Evolutionary conservation across 176 grass and related monocot species (phyloP), one percentile per base, ranked within the genome.

Genomic region (Bothriochloa decipiens): DNA sequence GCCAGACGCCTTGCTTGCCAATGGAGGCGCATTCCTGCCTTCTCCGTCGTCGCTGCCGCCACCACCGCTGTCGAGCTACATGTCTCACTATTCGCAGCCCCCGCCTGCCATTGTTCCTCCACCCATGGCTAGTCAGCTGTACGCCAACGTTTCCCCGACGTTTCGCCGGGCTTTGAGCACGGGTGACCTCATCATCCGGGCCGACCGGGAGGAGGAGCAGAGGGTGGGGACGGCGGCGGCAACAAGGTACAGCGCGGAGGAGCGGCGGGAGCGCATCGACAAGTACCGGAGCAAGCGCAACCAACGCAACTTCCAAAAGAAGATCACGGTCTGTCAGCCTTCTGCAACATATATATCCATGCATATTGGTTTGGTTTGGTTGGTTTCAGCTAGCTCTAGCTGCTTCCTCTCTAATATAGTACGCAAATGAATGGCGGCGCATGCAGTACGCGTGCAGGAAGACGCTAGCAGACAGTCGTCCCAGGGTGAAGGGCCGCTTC

Each of bases 221-320:
- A 80, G 69, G 82, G 40, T 2, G 39, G 39, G 6, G 62, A 15
- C 49, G 53, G 11, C 8, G 40, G 40, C n/a, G 13, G 68, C 74
- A 8, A 37, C 33, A 22, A 76, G 89, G 78, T 97, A 91, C 82
- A 97, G 65, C 26, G 71, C 89, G 16, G 91, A 90, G 85, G 94
- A 94, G 88, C 86, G 95, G 81, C 93, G 90, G 81, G 95, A 97
- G 72, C 89, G 86, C 83, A 91, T 97, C 65, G 92, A 92, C 46
- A 94, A 92, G 78, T 97, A 97, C 81, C 78, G 90, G 45, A 91
- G 75, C 88, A 97, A 94, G 84, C 92, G 95, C 82, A 97, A 89
- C 75, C 92, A 89, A 0, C 93, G 95, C 78, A 97, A 97, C 71
- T 97, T 97, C 86, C 86, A 94, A 10, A 97, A 94, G 88, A 94